Percentiles rank a stretch among this genome's conserved stretches.
Evolutionary conservation across 164 flowering plant species (phyloP).

Genomic region (Stephania yunnanensis): DNA sequence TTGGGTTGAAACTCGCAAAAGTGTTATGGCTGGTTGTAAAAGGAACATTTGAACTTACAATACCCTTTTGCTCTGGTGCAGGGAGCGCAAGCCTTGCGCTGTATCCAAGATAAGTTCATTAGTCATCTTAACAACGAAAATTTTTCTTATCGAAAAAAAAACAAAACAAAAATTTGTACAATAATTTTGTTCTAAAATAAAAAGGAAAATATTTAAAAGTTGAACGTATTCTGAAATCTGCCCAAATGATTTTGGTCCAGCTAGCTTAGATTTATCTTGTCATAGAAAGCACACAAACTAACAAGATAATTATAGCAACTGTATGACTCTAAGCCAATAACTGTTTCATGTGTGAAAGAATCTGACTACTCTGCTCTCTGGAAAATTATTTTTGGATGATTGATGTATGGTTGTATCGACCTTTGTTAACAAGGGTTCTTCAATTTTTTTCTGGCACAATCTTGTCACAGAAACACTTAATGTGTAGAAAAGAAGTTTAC

Average conservation of each 20-base stretch:
- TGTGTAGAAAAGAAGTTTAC: slow-evolving; percentile 21
- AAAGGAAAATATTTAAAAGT: background rate
- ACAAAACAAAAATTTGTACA: background rate
- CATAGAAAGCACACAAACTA: background rate
- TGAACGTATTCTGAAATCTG: background rate
- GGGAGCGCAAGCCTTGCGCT: slow-evolving; percentile 95
- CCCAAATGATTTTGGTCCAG: background rate
- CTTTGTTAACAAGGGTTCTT: background rate
- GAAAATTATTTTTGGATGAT: background rate
- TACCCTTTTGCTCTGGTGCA: slow-evolving; percentile 71
- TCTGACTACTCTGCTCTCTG: background rate
- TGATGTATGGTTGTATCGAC: background rate
- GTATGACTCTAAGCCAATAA: background rate
- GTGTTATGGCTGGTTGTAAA: slow-evolving; percentile 22
- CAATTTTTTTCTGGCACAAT: background rate
- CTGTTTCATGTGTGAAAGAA: background rate
- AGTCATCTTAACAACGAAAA: slow-evolving; percentile 8
- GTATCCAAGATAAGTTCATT: slow-evolving; percentile 17
- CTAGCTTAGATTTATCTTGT: background rate
- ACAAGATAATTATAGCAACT: background rate
- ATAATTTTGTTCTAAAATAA: background rate
- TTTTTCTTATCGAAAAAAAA: background rate
- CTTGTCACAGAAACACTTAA: background rate
- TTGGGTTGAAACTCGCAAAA: slow-evolving; percentile 4
- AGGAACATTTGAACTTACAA: slow-evolving; percentile 40